Evolutionary conservation across 257 asterid genomes (phyloP).

Genomic region (Solanum virginianum): DNA sequence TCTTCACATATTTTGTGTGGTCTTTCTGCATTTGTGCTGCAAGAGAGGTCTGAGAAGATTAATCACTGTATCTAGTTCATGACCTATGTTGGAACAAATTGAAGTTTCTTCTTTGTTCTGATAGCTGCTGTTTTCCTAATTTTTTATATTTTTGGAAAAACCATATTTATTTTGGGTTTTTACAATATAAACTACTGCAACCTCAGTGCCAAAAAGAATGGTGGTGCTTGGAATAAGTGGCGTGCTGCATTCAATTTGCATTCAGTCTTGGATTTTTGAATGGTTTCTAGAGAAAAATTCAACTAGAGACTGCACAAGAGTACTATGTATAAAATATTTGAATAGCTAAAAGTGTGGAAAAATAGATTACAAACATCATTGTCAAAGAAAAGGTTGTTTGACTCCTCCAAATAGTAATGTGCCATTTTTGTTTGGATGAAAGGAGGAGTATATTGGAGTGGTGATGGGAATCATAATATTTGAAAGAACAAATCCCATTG

Average conservation of each 20-base stretch:
- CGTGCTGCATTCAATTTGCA: background rate
- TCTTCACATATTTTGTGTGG: background rate
- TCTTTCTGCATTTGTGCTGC: background rate
- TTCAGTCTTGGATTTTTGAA: background rate
- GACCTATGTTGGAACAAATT: background rate
- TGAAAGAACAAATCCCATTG: background rate
- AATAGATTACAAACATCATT: background rate
- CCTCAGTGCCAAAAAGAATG: background rate
- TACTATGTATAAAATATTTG: background rate
- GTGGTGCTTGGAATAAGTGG: background rate
- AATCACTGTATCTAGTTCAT: background rate
- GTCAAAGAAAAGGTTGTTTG: background rate
- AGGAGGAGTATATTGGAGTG: background rate
- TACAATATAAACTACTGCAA: background rate
- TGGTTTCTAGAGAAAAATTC: background rate
- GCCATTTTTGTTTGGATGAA: background rate
- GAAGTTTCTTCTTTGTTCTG: background rate
- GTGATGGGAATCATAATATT: background rate
- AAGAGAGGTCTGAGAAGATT: background rate
- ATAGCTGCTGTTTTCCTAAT: background rate
- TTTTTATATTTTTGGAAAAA: background rate
- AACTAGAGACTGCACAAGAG: background rate
- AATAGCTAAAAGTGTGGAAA: background rate
- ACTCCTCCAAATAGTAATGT: background rate
- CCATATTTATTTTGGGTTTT: background rate